phyloP scores from a whole-genome alignment of 2,329 filamentous ascomycete genomes.

The Xylaria sp. region DNA sequence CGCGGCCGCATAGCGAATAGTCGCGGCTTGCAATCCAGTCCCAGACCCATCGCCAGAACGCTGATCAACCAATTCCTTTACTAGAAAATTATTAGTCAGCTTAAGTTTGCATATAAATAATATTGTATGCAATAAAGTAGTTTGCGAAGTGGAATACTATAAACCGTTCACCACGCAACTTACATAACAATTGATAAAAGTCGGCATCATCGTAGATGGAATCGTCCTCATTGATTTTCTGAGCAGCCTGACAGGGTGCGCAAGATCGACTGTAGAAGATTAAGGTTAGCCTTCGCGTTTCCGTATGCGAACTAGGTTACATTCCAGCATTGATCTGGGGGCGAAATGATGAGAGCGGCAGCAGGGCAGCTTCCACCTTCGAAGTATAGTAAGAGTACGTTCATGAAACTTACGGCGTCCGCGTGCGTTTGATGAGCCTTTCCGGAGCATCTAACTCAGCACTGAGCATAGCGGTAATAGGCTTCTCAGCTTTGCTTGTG shows the following conservation, averaged over 20 bases:
- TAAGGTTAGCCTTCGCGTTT: constrained; percentile 18
- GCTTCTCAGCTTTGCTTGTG: constrained; percentile 62
- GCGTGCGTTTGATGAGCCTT: constrained; percentile 75
- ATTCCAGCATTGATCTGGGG: not conserved
- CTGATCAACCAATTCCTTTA: constrained; percentile 93
- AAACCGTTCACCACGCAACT: constrained; percentile 2
- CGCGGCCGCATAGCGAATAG: constrained; percentile 72
- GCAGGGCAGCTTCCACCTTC: no score
- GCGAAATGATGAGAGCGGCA: no score
- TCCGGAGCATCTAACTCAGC: constrained; percentile 74
- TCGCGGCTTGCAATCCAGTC: constrained; percentile 58
- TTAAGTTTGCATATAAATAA: not conserved
- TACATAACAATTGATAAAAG: constrained; percentile 85
- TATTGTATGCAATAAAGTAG: not conserved
- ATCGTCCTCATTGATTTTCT: constrained; percentile 65
- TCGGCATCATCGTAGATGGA: constrained; percentile 90
- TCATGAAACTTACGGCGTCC: constrained; percentile 59
- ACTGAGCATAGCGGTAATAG: constrained; percentile 73
- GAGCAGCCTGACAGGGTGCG: constrained; percentile 73
- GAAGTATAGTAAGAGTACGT: not conserved
- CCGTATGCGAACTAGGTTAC: not conserved
- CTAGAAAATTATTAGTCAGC: constrained; percentile 26
- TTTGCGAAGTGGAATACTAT: no score
- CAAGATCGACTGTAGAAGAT: constrained; percentile 67
- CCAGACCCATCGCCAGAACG: constrained; percentile 74